phyloP scores from a whole-genome alignment of 306 rosid species.

The Abrus pulchellus region DNA sequence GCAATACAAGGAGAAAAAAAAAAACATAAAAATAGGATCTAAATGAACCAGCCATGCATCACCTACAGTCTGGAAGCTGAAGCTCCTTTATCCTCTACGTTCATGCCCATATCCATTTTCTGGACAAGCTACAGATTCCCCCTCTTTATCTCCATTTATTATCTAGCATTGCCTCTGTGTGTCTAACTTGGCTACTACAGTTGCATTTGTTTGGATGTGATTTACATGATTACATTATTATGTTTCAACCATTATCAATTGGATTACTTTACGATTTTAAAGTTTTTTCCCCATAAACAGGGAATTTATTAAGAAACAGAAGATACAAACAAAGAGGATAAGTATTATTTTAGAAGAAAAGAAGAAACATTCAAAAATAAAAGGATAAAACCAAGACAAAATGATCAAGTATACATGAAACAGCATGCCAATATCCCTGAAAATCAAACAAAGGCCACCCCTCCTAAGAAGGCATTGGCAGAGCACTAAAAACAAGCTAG shows the following conservation, averaged over 20 bases:
- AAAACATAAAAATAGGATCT: neutral
- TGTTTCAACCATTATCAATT: constrained; percentile 10
- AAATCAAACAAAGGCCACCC: neutral
- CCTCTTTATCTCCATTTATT: neutral
- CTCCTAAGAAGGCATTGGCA: neutral
- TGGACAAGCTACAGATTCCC: neutral
- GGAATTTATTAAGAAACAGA: neutral
- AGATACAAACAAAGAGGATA: neutral
- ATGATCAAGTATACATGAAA: neutral
- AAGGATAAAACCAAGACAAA: neutral
- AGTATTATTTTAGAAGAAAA: neutral
- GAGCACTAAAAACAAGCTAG: neutral
- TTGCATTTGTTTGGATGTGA: constrained; percentile 7
- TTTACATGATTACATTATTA: neutral
- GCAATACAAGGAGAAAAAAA: neutral
- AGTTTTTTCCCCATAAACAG: neutral
- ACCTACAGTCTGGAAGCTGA: constrained; percentile 5
- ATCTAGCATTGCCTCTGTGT: constrained; percentile 4
- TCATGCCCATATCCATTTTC: neutral
- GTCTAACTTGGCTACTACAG: constrained; percentile 9
- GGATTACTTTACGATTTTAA: constrained; percentile 1
- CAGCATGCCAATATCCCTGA: neutral
- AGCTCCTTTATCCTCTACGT: constrained; percentile 1
- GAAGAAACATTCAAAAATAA: neutral
- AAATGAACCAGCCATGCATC: neutral